These are phyloP conservation scores for Withania somnifera DNA, from an alignment of 305 asterid species.

Conservation along the genomic window DNA sequence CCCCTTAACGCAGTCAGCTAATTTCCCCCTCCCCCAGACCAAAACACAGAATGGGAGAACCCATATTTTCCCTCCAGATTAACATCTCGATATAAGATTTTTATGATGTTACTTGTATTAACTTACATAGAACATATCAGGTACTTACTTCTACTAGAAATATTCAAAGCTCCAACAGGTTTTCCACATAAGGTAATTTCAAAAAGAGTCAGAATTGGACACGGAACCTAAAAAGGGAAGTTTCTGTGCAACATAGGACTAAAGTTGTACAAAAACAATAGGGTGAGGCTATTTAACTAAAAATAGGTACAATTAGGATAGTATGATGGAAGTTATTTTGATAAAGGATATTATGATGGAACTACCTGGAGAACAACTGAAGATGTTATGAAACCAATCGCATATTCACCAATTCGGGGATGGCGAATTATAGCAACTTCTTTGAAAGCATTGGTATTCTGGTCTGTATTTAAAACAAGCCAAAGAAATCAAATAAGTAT, in stretches of 20 bases:
- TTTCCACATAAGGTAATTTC: neutral
- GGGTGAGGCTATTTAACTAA: neutral
- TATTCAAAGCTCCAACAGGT: neutral
- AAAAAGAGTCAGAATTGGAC: neutral
- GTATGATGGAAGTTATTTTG: neutral
- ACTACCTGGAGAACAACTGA: slow-evolving; percentile 78
- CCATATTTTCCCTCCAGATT: neutral
- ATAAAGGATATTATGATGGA: neutral
- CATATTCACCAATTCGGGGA: slow-evolving; percentile 97
- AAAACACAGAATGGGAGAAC: neutral
- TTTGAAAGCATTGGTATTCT: slow-evolving; percentile 85
- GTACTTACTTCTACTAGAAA: neutral
- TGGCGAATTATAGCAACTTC: slow-evolving; percentile 89
- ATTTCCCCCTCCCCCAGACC: neutral
- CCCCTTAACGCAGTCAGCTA: neutral
- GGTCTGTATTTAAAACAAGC: slow-evolving; percentile 35
- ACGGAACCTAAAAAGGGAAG: neutral
- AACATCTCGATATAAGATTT: neutral
- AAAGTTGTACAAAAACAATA: neutral
- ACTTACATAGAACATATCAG: neutral
- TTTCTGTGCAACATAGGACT: neutral
- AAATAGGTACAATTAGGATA: neutral
- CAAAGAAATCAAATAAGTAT: neutral
- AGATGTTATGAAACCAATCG: slow-evolving; percentile 78
- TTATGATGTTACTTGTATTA: neutral